Base-by-base conservation (phyloP, 192 early-diverging fungal genomes). In the Haplosporangium gracile region DNA sequence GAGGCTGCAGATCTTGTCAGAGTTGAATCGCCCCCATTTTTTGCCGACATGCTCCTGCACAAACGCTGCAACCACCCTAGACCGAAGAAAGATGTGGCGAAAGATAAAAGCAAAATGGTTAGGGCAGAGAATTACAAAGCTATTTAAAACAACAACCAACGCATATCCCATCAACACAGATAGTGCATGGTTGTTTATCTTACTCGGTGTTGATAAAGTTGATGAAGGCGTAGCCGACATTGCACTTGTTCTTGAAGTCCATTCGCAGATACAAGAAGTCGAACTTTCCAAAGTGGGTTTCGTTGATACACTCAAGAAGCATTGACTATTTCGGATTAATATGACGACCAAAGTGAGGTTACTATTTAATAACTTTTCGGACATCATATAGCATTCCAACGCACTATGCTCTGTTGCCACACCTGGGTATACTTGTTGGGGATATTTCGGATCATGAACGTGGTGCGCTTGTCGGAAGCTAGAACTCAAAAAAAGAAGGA, bases 191-290 rank as follows among this genome's bases (percentile, higher is more conserved):
- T 36, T 20, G 22, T 42, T 5, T 83, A 13, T 10, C 88, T 73
- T 92, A 92, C 86, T 88, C 75, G n/a, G 90, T 81, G 70, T 93
- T 90, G 38, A 91, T 89, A 83, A 96, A 97, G 88, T 94, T 95
- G 49, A 92, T 90, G 72, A 96, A 96, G 24, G 93, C 94, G 72
- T 95, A 94, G 6, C 97, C 97, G 45, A 97, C 95, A 79, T 97
- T 97, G 85, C 97, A 97, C 74, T 94, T 92, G 83, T 97, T 97
- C 76, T 93, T 94, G 81, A 97, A 97, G 76, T 97, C 97, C 88
- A 97, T 97, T 20, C 96, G 89, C 9, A 97, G 89, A 83, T 97
- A 97, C 1, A 96, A 75, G 87, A 97, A 97, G 76, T 97, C 95
- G 51, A 91, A 95, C 13, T 90, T 80, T 24, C 88, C 89, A 68